Evolutionary conservation across 2,329 filamentous ascomycete genomes (phyloP), one percentile per base, ranked within the genome.

Genomic region (Aspergillus carbonarius): DNA sequence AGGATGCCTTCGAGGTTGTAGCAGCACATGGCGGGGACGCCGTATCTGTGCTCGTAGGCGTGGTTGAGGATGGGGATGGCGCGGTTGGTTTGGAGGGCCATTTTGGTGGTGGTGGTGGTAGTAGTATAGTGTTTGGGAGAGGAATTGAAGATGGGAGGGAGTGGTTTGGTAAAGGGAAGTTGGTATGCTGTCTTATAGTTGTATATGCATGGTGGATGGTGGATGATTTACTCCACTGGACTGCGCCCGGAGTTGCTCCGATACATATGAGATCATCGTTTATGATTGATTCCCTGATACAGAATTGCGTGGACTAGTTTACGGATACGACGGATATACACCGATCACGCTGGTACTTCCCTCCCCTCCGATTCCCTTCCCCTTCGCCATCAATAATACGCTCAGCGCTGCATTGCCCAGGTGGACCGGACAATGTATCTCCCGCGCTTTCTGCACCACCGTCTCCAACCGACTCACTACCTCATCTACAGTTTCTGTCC

Each of bases 1-100:
- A 90, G 78, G 63, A 92, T 87, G 49, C 85, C 85, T 76, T 91
- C 88, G 59, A 90, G 77, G 69, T 91, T 89, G 79, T 90, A 88
- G 69, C 77, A 80, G 79, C 85, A 87, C 78, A 85, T 86, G 62
- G 81, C 83, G 2, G 84, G 81, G 27, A 88, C 82, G 46, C 81
- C 85, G 64, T 88, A 87, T 37, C 82, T 79, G 64, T 82, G 82
- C 42, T 75, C 72, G 46, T 79, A 76, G 46, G 85, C 85, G 46
- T 81, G 81, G 66, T 84, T 78, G 63, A 88, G 80, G 65, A 88
- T 86, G 68, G 77, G 70, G 72, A 84, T 77, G 59, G 81, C 80
- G 69, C 81, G 79, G 71, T 85, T 84, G 63, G 63, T 76, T 67
- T 62, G 79, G 72, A 51, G 75, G 66, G 64, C 74, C 70, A 73